phyloP scores from a whole-genome alignment of 2,329 filamentous ascomycete species.

The Penicillium rolfsii region DNA sequence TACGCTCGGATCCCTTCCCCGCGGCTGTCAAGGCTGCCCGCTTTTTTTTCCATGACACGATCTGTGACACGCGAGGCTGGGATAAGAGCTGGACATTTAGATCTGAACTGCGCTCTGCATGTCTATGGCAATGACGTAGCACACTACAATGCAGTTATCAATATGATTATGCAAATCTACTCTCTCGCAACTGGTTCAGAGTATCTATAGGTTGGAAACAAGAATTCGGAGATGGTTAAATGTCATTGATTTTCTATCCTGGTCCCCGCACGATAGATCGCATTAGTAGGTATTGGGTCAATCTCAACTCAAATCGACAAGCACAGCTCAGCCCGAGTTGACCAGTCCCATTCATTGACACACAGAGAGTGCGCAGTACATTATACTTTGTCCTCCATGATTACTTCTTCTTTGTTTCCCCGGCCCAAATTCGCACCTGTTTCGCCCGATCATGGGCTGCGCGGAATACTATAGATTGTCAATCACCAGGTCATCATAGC shows the following conservation, averaged over 20 bases:
- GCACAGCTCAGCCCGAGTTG: conserved; percentile 32
- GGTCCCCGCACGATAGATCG: not conserved
- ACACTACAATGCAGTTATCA: not conserved
- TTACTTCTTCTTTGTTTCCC: conserved; percentile 58
- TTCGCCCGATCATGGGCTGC: conserved; percentile 75
- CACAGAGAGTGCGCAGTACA: not conserved
- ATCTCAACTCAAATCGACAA: conserved; percentile 22
- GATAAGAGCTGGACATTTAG: not conserved
- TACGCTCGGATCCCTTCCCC: not conserved
- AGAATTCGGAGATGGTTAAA: not conserved
- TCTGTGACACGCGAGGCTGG: not conserved
- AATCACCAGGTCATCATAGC: conserved; percentile 21
- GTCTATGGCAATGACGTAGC: not conserved
- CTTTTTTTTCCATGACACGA: not conserved
- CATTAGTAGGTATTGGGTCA: not conserved
- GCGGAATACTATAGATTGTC: conserved; percentile 61
- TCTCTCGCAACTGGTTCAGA: too few species aligned
- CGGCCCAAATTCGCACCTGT: conserved; percentile 70
- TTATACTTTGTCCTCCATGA: not conserved
- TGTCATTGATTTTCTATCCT: not conserved
- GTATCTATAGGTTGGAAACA: not conserved
- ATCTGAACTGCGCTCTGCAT: not conserved
- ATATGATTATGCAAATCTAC: not conserved
- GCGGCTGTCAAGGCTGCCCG: not conserved
- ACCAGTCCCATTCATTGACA: not conserved